Evolutionary conservation across 805 yeast species (phyloP).

Genomic region (Metschnikowia lochheadii): DNA sequence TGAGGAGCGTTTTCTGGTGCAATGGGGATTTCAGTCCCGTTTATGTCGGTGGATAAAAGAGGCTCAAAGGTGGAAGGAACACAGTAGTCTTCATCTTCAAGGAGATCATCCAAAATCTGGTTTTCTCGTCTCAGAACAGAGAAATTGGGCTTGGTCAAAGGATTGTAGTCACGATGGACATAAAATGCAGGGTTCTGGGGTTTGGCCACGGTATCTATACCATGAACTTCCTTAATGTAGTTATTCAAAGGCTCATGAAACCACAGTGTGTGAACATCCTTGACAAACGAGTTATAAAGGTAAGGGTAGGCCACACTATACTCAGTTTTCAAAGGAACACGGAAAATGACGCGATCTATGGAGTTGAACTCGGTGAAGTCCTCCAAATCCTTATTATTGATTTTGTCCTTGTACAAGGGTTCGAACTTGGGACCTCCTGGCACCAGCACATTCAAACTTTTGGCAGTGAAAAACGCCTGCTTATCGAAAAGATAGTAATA

Average conservation of each 20-base stretch:
- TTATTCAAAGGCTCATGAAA: constrained; percentile 63
- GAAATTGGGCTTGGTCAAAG: constrained; percentile 37
- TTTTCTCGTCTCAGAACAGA: constrained; percentile 24
- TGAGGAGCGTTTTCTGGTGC: constrained; percentile 41
- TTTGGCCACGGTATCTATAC: neutral
- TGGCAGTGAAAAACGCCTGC: constrained; percentile 82
- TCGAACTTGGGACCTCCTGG: constrained; percentile 98
- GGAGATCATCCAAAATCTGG: constrained; percentile 20
- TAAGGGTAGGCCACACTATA: constrained; percentile 84
- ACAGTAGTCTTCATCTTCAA: constrained; percentile 28
- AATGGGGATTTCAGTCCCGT: constrained; percentile 11
- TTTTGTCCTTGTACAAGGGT: constrained; percentile 63
- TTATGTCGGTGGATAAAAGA: constrained; percentile 32
- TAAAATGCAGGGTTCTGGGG: constrained; percentile 44
- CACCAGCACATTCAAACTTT: constrained; percentile 78
- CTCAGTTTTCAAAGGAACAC: constrained; percentile 75
- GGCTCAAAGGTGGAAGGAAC: constrained; percentile 48
- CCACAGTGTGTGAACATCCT: constrained; percentile 57
- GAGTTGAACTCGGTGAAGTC: constrained; percentile 90
- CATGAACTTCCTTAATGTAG: constrained; percentile 41
- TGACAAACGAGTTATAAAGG: constrained; percentile 73
- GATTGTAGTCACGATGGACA: constrained; percentile 52
- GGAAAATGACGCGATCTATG: constrained; percentile 78
- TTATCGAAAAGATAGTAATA: constrained; percentile 70
- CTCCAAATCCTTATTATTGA: constrained; percentile 56